Percentiles rank a stretch among this genome's conserved stretches.
Conservation (phyloP, 176 grass and related monocot species). For the Hyparrhenia diplandra region DNA sequence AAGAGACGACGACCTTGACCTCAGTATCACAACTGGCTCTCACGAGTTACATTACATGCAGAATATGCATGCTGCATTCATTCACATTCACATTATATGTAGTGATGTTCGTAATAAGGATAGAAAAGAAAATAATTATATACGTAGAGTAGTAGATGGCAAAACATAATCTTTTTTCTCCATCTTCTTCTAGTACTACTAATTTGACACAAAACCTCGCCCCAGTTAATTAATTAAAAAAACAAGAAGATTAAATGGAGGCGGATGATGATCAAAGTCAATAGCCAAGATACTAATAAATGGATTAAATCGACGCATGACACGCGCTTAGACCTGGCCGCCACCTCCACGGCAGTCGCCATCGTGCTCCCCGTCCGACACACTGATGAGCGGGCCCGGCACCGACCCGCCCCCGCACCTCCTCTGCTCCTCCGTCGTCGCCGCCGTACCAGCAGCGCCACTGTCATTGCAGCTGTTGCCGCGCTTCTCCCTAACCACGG, state of each 20-base stretch:
- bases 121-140: too few relatives aligned
- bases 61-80: too few relatives aligned
- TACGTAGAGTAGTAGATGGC: not conserved
- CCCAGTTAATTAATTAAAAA: not conserved
- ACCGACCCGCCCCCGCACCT: not conserved
- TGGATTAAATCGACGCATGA: conserved; percentile 8
- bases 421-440: conserved; percentile 9
- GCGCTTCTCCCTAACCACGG: conserved; percentile 18
- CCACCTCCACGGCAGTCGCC: conserved; percentile 42
- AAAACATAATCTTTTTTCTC: conserved; percentile 15
- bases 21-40: too few relatives aligned
- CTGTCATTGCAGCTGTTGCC: not conserved
- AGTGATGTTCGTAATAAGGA: too few relatives aligned
- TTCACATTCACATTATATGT: too few relatives aligned
- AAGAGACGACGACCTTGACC: not conserved
- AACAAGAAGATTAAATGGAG: conserved; percentile 12
- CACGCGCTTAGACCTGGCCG: conserved; percentile 23
- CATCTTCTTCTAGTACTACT: not conserved
- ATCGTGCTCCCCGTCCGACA: conserved; percentile 35
- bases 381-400: conserved; percentile 40
- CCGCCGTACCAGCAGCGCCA: conserved; percentile 21
- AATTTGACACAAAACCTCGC: conserved; percentile 21
- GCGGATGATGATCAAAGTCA: conserved; percentile 27
- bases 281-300: conserved; percentile 4
- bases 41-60: too few relatives aligned